These are phyloP conservation scores for Ascochyta fabae DNA, from an alignment of 2,329 filamentous ascomycete genomes.

Conservation along the genomic window DNA sequence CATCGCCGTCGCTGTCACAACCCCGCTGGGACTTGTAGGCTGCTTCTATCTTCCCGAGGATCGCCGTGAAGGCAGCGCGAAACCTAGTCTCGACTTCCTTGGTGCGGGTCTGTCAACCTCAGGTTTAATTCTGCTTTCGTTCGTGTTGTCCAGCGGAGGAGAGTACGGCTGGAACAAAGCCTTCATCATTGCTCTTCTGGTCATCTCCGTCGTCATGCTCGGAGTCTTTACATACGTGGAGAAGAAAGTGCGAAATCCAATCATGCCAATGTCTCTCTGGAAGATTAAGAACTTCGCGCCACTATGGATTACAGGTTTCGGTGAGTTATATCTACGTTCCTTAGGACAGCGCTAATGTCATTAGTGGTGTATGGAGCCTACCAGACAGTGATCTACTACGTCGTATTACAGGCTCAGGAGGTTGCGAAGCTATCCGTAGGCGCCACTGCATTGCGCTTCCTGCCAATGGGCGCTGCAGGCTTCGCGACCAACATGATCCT, in stretches of 20 bases:
- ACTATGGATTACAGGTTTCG: slow-evolving; percentile 10
- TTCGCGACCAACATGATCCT: slow-evolving; percentile 14
- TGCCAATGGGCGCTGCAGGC: slow-evolving; percentile 13
- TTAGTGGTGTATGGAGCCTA: slow-evolving; percentile 11
- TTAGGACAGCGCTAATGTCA: background rate
- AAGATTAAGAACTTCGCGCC: slow-evolving; percentile 16
- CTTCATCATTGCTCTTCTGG: slow-evolving; percentile 10
- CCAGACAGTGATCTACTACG: slow-evolving; percentile 11
- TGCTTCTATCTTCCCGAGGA: slow-evolving; percentile 9
- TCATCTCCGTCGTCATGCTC: slow-evolving; percentile 6
- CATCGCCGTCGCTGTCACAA: slow-evolving; percentile 6
- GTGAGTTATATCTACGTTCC: background rate
- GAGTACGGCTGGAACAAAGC: slow-evolving; percentile 16
- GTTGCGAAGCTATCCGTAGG: slow-evolving; percentile 9
- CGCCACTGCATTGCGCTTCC: slow-evolving; percentile 6
- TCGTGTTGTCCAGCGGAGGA: slow-evolving; percentile 11
- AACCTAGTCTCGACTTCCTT: slow-evolving; percentile 12
- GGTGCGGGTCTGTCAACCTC: slow-evolving; percentile 9
- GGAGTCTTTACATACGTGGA: slow-evolving; percentile 11
- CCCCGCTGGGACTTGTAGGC: slow-evolving; percentile 3
- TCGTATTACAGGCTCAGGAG: slow-evolving; percentile 11
- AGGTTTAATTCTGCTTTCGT: slow-evolving; percentile 9
- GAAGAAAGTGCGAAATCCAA: slow-evolving; percentile 13
- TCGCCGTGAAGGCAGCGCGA: slow-evolving; percentile 10
- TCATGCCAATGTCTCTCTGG: slow-evolving; percentile 16